Evolutionary conservation across 768 basidiomycete species (phyloP).

Genomic region (Panus rudis): DNA sequence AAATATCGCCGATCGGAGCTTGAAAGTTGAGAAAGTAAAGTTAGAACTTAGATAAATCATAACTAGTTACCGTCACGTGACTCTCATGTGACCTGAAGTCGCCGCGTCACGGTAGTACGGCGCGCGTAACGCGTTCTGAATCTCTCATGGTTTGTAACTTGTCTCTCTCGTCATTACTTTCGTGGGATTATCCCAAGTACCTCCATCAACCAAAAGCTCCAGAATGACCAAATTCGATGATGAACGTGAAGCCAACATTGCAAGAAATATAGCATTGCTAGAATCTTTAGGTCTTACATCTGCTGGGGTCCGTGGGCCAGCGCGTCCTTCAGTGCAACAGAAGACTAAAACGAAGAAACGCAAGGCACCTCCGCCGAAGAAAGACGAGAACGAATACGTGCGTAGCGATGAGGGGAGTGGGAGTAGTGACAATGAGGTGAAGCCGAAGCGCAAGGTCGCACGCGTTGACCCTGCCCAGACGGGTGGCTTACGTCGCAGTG

Average conservation of each 20-base stretch:
- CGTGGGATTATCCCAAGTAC: background rate
- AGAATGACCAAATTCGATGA: conserved; percentile 20
- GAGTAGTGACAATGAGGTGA: no score
- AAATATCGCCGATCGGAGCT: no score
- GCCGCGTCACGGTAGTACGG: no score
- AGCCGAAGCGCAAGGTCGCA: conserved; percentile 11
- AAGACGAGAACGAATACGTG: conserved; percentile 17
- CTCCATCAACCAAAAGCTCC: background rate
- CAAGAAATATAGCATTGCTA: conserved; percentile 39
- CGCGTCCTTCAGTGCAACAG: conserved; percentile 24
- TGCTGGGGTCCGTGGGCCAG: no score
- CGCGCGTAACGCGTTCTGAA: no score
- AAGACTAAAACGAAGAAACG: conserved; percentile 35
- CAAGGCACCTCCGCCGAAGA: conserved; percentile 20
- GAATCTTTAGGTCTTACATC: conserved; percentile 31
- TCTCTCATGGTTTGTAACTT: no score
- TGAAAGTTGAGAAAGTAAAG: no score
- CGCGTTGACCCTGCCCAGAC: conserved; percentile 11
- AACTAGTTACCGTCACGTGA: conserved; percentile 11
- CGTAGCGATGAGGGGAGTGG: no score
- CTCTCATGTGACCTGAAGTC: conserved; percentile 3
- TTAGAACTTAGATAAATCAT: no score
- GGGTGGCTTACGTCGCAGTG: conserved; percentile 51
- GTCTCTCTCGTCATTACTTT: no score
- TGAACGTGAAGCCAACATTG: conserved; percentile 30